These are phyloP conservation scores for Chlamydomonas schloesseri DNA, from an alignment of 139 green algal genomes.

Conservation along the genomic window DNA sequence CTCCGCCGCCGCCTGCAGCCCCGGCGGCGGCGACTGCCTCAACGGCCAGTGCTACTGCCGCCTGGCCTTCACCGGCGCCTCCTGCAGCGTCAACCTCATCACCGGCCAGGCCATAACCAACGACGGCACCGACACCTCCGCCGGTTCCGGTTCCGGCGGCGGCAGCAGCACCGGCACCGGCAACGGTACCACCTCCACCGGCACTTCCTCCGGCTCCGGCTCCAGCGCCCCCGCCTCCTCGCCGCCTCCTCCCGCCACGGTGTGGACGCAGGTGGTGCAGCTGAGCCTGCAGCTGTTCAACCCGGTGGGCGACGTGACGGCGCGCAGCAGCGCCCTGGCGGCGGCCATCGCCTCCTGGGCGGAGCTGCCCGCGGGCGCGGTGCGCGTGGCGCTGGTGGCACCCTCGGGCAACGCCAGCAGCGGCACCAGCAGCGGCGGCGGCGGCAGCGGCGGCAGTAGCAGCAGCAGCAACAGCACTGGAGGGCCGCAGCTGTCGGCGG, in stretches of 20 bases:
- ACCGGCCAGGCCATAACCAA: constrained; percentile 4
- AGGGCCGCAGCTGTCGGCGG: not conserved
- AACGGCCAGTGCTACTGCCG: constrained; percentile 56
- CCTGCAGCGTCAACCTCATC: constrained; percentile 23
- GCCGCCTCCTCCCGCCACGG: not conserved
- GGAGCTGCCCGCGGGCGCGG: not conserved
- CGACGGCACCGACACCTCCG: too few species aligned
- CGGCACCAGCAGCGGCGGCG: not conserved
- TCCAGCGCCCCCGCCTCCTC: not conserved
- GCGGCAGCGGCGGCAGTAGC: not conserved
- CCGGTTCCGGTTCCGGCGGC: not conserved
- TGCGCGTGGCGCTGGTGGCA: not conserved
- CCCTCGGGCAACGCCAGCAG: not conserved
- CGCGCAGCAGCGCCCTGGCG: not conserved
- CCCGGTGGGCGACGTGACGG: not conserved
- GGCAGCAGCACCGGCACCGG: not conserved
- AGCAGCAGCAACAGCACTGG: not conserved
- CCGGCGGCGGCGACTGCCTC: constrained; percentile 45
- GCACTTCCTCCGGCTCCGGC: not conserved
- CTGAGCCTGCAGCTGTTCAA: not conserved
- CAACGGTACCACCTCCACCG: too few species aligned
- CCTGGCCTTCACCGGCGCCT: constrained; percentile 37
- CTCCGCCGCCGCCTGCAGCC: constrained; percentile 20
- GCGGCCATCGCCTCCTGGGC: not conserved
- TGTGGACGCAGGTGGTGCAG: constrained; percentile 30